Base-by-base conservation (phyloP, 2,329 filamentous ascomycete species). In the Penicillium brasilianum region DNA sequence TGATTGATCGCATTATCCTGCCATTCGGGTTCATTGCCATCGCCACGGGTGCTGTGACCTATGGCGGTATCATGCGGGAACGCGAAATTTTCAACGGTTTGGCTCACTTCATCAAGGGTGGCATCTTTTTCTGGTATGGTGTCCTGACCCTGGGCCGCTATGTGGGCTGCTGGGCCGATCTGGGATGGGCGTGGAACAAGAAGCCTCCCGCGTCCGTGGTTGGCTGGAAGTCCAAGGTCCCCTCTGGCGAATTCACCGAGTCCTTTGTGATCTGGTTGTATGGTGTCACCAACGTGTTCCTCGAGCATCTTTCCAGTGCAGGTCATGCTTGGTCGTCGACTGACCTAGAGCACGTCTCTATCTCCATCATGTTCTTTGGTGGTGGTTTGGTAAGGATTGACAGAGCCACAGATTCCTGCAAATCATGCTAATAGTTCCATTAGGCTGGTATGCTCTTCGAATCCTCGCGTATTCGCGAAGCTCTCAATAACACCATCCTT, bases 151-250 rank as follows among this genome's bases (percentile, higher is more conserved):
- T 98, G 4, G 93, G 92, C 32, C 89, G 94, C 58, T 97, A 92
- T 90, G 87, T 93, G 72, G 94, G 94, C 28, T 91, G 90, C 74
- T 98, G 96, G 74, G 88, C 90, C 60, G 91, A 97, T 62, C 85
- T 94, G 59, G 94, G 94, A 66, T 98, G 94, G 94, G 92, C 93
- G 0, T 97, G 94, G 94, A 98, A 98, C 71, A 78, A 93, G 61
- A 90, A 90, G 61, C 92, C 92, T 9, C 73, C 80, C 5, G 76
- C 77, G 60, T 81, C 81, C 10, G 73, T 86, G 13, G 83, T 87
- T 18, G 83, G 85, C 72, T 90, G 89, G 85, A 87, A 87, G 54
- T 76, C 82, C 41, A 80, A 76, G 49, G 69, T 87, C 32, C 91
- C 90, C 0, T 91, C 91, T 0, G 92, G 91, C 25, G 94, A 98